These are phyloP conservation scores for Teunomyces panamensis DNA, from an alignment of 805 yeast genomes.

Conservation along the genomic window DNA sequence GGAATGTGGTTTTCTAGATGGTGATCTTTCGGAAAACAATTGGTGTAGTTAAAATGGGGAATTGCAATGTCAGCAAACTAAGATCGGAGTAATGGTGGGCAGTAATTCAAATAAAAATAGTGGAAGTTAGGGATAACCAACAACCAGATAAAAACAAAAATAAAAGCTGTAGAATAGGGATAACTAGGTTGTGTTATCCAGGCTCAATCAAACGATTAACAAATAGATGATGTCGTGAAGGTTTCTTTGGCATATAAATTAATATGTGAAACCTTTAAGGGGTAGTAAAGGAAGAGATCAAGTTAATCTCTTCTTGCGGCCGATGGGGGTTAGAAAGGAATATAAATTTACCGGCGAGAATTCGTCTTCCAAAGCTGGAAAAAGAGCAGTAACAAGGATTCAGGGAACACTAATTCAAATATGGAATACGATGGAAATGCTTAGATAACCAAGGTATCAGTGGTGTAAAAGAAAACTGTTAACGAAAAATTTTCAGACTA, in stretches of 20 bases:
- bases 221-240: slow-evolving; percentile 36
- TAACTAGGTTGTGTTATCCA: slow-evolving; percentile 34
- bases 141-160: background rate
- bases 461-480: slow-evolving; percentile 1
- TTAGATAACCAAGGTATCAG: background rate
- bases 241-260: slow-evolving; percentile 44
- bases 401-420: background rate
- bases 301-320: background rate
- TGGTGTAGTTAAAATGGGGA: slow-evolving; percentile 6
- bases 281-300: background rate
- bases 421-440: background rate
- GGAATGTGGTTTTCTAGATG: background rate
- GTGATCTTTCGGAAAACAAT: background rate
- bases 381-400: background rate
- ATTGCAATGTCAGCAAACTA: slow-evolving; percentile 10
- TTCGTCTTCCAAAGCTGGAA: background rate
- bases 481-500: background rate
- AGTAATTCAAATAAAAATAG: slow-evolving; percentile 2
- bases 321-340: background rate
- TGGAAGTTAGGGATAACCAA: background rate
- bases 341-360: background rate
- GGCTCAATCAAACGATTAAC: slow-evolving; percentile 37
- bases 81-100: slow-evolving; percentile 16
- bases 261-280: slow-evolving; percentile 1
- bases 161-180: background rate